Conservation (phyloP, 1,139 yeast species). For the Blastobotrys ciferrii region DNA sequence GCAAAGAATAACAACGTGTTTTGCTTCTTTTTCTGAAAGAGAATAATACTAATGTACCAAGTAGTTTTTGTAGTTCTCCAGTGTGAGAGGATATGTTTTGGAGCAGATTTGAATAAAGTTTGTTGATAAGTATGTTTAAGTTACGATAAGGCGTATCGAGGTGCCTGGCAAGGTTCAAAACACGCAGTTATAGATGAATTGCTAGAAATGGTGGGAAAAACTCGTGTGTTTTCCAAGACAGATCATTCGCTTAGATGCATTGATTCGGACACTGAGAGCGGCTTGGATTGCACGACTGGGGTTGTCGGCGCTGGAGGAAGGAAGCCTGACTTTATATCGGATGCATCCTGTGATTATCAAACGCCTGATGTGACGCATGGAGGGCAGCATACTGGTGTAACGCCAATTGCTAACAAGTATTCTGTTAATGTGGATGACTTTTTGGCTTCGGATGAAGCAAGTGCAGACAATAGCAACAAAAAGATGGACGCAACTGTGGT, state of each 20-base stretch:
- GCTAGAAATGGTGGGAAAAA: neutral
- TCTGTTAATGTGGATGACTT: neutral
- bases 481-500: neutral
- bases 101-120: no score
- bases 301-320: neutral
- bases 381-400: neutral
- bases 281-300: conserved; percentile 3
- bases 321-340: neutral
- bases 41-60: no score
- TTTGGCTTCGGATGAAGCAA: no score
- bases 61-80: no score
- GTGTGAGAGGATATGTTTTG: no score
- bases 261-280: conserved; percentile 1
- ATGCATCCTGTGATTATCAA: neutral
- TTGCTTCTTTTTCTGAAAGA: no score
- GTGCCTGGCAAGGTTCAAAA: neutral
- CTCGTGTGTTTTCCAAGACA: neutral
- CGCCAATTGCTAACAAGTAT: conserved; percentile 13
- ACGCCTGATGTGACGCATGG: neutral
- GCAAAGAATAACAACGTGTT: no score
- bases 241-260: conserved; percentile 4
- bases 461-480: neutral
- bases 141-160: neutral
- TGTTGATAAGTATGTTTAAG: neutral
- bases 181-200: neutral